phyloP scores from a whole-genome alignment of 1,139 yeast genomes.

The Sugiyamaella pinicola region DNA sequence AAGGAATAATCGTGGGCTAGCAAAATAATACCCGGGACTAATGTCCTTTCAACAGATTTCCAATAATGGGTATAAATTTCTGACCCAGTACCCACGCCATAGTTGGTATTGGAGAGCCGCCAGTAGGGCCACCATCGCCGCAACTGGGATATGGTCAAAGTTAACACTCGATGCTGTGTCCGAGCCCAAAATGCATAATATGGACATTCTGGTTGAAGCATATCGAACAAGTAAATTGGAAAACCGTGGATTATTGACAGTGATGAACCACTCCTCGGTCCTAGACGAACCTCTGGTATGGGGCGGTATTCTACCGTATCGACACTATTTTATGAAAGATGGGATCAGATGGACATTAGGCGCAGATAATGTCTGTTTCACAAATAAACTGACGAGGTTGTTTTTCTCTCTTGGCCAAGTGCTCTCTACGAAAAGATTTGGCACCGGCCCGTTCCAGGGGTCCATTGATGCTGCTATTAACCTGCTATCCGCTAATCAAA shows the following conservation, averaged over 20 bases:
- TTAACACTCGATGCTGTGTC: constrained; percentile 61
- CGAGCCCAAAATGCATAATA: constrained; percentile 60
- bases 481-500: constrained; percentile 53
- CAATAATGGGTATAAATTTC: constrained; percentile 72
- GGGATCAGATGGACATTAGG: constrained; percentile 92
- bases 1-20: too few species aligned
- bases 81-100: constrained; percentile 62
- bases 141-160: constrained; percentile 68
- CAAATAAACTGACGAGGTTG: constrained; percentile 36
- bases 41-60: constrained; percentile 80
- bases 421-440: constrained; percentile 81
- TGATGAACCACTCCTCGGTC: constrained; percentile 96
- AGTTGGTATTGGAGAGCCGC: constrained; percentile 63
- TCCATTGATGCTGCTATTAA: constrained; percentile 88
- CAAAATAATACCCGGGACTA: not conserved
- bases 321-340: constrained; percentile 62
- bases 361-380: constrained; percentile 88
- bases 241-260: constrained; percentile 73
- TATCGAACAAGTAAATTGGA: constrained; percentile 62
- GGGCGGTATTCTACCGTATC: constrained; percentile 84
- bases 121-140: constrained; percentile 68
- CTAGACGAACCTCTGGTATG: constrained; percentile 92
- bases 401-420: constrained; percentile 90
- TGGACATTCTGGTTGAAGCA: constrained; percentile 67
- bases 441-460: constrained; percentile 90